phyloP scores from a whole-genome alignment of 1,284 basidiomycete genomes.

The Hypsizygus ulmarius region DNA sequence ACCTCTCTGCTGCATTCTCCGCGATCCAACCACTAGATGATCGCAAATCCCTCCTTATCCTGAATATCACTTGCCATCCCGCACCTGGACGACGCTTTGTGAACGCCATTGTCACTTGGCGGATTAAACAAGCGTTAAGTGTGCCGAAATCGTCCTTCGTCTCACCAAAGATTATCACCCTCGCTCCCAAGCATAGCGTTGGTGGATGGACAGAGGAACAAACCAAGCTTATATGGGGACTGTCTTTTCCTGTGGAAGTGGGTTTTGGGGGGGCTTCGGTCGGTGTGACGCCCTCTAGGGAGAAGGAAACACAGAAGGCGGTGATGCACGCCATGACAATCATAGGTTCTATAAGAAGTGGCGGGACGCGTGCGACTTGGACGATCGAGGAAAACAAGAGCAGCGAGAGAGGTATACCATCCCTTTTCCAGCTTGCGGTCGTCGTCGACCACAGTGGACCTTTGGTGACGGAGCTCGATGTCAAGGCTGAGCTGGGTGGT shows the following conservation, averaged over 20 bases:
- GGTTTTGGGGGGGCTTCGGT: conserved; percentile 14
- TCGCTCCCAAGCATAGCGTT: conserved; percentile 21
- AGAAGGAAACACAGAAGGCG: conserved; percentile 18
- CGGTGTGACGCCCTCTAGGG: conserved; percentile 17
- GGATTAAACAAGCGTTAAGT: conserved; percentile 9
- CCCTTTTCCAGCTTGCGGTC: conserved; percentile 20
- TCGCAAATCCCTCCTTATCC: conserved; percentile 19
- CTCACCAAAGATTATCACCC: conserved; percentile 15
- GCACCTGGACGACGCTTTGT: conserved; percentile 20
- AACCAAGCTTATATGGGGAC: conserved; percentile 18
- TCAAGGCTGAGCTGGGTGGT: conserved; percentile 20
- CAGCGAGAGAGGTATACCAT: conserved; percentile 22
- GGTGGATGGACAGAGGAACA: conserved; percentile 25
- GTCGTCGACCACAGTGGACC: conserved; percentile 19
- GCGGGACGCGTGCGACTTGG: conserved; percentile 17
- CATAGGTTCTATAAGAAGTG: conserved; percentile 15
- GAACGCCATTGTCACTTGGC: conserved; percentile 20
- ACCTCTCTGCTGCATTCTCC: conserved; percentile 20
- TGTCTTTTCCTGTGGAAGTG: conserved; percentile 12
- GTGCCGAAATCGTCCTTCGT: neutral
- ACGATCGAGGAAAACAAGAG: conserved; percentile 23
- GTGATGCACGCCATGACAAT: conserved; percentile 24
- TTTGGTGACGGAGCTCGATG: conserved; percentile 20
- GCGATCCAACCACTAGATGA: conserved; percentile 22
- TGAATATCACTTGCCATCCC: conserved; percentile 21